Evolutionary conservation across 139 green algal species (phyloP).

Genomic region (Trebouxia sp.): DNA sequence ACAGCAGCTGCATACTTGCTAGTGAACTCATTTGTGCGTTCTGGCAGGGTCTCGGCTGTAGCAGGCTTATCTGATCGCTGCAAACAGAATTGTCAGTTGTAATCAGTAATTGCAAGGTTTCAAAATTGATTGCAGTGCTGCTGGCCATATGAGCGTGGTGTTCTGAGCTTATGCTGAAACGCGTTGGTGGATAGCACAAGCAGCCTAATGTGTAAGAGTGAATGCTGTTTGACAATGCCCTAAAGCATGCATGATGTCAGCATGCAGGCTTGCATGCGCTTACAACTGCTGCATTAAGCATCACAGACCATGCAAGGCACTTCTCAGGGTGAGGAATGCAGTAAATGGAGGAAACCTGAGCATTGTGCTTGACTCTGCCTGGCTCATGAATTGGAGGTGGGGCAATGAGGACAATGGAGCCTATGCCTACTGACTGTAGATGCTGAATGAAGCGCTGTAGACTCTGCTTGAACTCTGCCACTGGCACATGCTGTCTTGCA

Average conservation of each 20-base stretch:
- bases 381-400: conserved; percentile 71
- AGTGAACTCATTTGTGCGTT: conserved; percentile 57
- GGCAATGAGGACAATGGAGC: conserved; percentile 70
- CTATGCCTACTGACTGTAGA: conserved; percentile 36
- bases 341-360: conserved; percentile 26
- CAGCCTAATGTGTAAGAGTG: too few relatives aligned
- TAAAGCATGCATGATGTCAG: neutral
- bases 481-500: conserved; percentile 81
- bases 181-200: too few relatives aligned
- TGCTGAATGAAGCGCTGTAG: conserved; percentile 61
- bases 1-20: conserved; percentile 60
- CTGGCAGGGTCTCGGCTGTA: conserved; percentile 20
- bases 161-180: too few relatives aligned
- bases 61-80: neutral
- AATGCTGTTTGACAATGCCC: too few relatives aligned
- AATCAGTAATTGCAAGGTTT: too few relatives aligned
- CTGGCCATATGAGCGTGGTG: too few relatives aligned
- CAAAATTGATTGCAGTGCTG: too few relatives aligned
- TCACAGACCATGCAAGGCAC: too few relatives aligned
- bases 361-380: conserved; percentile 50
- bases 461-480: conserved; percentile 72
- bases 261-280: neutral
- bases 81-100: neutral
- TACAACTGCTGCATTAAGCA: too few relatives aligned
- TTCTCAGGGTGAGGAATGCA: neutral